Percentiles rank a stretch among this genome's conserved stretches.
These are phyloP conservation scores for Claviceps quebecensis DNA, from an alignment of 2,329 filamentous ascomycete genomes.

Conservation along the genomic window DNA sequence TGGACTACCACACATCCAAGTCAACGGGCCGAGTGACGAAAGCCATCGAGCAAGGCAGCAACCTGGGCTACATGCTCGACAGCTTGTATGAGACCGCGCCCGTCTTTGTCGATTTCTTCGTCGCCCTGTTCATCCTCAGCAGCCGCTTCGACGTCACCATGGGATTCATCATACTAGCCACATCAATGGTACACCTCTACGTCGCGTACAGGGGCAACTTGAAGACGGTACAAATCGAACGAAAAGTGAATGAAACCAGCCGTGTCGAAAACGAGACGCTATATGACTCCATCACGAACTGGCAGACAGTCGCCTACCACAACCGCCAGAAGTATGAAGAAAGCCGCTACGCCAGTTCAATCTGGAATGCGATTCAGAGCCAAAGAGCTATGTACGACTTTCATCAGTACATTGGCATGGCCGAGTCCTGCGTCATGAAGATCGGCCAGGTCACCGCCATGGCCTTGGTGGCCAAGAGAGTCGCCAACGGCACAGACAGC, in stretches of 20 bases:
- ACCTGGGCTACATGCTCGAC: conserved; percentile 43
- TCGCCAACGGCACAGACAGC: conserved; percentile 21
- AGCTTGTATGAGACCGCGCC: conserved; percentile 22
- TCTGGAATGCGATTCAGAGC: conserved; percentile 5
- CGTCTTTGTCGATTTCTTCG: conserved; percentile 11
- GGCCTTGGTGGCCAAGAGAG: conserved; percentile 3
- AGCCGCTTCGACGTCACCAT: conserved; percentile 30
- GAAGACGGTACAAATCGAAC: conserved; percentile 6
- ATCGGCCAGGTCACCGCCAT: conserved; percentile 8
- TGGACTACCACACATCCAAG: conserved; percentile 54
- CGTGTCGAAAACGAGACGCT: conserved; percentile 9
- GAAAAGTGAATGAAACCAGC: conserved; percentile 6
- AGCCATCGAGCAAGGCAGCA: conserved; percentile 45
- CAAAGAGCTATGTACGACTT: conserved; percentile 6
- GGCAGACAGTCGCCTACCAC: conserved; percentile 38
- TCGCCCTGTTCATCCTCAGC: conserved; percentile 47
- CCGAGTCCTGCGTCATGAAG: conserved; percentile 8
- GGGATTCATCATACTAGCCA: conserved; percentile 11
- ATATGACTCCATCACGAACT: conserved; percentile 18
- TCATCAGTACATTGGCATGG: conserved; percentile 4
- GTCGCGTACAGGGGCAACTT: conserved; percentile 8
- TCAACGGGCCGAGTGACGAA: conserved; percentile 46
- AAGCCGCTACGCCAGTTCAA: conserved; percentile 9
- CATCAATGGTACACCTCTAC: conserved; percentile 7
- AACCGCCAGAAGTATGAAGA: conserved; percentile 14